phyloP scores from a whole-genome alignment of 495 filamentous ascomycete species.

The Lindgomyces ingoldianus region DNA sequence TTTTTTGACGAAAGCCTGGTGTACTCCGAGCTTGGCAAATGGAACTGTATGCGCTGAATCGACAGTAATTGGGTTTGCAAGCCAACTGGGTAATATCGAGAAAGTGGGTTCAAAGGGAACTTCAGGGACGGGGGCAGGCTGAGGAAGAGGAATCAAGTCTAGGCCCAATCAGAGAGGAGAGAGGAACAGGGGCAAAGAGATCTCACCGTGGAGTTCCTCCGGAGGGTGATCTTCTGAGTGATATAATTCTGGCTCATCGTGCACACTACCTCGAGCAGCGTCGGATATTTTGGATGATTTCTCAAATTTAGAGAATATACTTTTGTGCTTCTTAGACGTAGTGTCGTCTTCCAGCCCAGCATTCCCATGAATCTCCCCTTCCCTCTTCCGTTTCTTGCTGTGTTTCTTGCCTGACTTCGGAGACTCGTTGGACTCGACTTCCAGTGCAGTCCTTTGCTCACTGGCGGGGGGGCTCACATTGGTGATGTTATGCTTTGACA shows the following conservation, averaged over 20 bases:
- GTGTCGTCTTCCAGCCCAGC: conserved; percentile 35
- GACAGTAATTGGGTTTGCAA: conserved; percentile 69
- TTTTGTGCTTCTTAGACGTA: conserved; percentile 40
- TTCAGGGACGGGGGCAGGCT: conserved; percentile 64
- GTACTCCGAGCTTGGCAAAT: conserved; percentile 64
- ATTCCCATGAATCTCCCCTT: conserved; percentile 14
- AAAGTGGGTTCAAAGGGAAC: conserved; percentile 53
- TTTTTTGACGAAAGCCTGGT: conserved; percentile 57
- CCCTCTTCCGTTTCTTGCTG: conserved; percentile 31
- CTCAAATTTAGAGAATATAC: conserved; percentile 45
- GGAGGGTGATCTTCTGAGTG: conserved; percentile 33
- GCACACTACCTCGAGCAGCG: conserved; percentile 5
- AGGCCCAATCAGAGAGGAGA: background rate
- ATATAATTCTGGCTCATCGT: conserved; percentile 1
- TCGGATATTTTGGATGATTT: conserved; percentile 39
- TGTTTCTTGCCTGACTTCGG: background rate
- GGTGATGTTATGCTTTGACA: background rate
- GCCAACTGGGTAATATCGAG: conserved; percentile 68
- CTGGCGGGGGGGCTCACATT: background rate
- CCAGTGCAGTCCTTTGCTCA: background rate
- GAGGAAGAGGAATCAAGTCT: conserved; percentile 71
- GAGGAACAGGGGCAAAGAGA: background rate
- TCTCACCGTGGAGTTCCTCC: conserved; percentile 58
- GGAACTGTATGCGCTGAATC: conserved; percentile 57
- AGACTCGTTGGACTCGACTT: background rate